Conservation (phyloP, 2,329 filamentous ascomycete species). For the Aquanectria penicillioides region DNA sequence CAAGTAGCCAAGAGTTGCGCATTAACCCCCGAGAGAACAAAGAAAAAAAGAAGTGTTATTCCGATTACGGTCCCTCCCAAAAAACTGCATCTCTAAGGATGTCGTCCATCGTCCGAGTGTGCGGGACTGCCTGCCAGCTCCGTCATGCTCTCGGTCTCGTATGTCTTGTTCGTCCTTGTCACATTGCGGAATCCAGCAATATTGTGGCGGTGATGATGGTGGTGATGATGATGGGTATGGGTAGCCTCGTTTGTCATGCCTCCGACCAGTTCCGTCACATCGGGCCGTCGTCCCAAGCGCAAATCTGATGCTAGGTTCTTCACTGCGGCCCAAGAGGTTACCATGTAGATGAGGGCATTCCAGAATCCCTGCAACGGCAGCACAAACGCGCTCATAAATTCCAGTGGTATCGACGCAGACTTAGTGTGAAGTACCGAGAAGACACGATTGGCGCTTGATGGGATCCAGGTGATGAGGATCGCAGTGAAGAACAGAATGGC, state of each 20-base stretch:
- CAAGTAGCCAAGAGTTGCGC: no score
- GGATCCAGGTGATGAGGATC: slow-evolving; percentile 79
- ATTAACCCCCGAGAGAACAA: no score
- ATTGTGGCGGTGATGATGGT: slow-evolving; percentile 31
- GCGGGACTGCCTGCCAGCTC: slow-evolving; percentile 56
- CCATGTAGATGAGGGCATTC: slow-evolving; percentile 82
- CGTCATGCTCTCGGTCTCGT: slow-evolving; percentile 62
- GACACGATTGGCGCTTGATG: slow-evolving; percentile 79
- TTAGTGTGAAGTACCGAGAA: slow-evolving; percentile 72
- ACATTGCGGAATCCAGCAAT: slow-evolving; percentile 46
- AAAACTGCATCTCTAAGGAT: neutral
- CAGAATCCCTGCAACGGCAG: slow-evolving; percentile 86
- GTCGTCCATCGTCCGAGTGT: slow-evolving; percentile 46
- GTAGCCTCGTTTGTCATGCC: slow-evolving; percentile 33
- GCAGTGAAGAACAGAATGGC: slow-evolving; percentile 77
- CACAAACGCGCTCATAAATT: slow-evolving; percentile 77
- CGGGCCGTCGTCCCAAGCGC: slow-evolving; percentile 38
- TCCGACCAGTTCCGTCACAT: slow-evolving; percentile 48
- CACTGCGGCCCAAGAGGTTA: slow-evolving; percentile 74
- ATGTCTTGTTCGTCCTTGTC: slow-evolving; percentile 45
- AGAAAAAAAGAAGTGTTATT: neutral
- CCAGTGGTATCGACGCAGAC: slow-evolving; percentile 65
- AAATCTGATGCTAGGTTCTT: slow-evolving; percentile 57
- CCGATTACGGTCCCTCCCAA: neutral
- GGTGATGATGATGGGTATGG: slow-evolving; percentile 13